Base-by-base conservation (phyloP, 495 filamentous ascomycete genomes). In the Penicillium soppii region DNA sequence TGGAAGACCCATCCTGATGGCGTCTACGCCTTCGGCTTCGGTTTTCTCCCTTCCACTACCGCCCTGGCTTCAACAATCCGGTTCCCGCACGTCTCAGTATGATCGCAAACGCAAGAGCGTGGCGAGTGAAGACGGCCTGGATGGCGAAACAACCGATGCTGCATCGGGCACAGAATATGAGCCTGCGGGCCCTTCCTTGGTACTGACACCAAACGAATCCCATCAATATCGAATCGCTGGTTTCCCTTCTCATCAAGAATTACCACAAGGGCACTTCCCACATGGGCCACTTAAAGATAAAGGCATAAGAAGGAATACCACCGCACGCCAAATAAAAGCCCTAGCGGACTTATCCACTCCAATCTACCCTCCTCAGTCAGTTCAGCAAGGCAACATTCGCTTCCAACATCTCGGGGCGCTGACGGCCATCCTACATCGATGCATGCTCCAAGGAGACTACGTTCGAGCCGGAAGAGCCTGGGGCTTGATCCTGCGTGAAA, bases 401-500 rank as follows among this genome's bases (percentile, higher is more conserved):
- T 59, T 80, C 19, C 83, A 76, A n/a, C 86, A 90, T 63, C 58
- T 88, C 2, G 65, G 65, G 10, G 77, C 78, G 4, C 63, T 90
- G 43, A 84, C 79, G 2, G 72, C 82, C 13, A 68, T 89, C 10
- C 57, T 90, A 48, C 84, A 89, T 47, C 74, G 74, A 15, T 84
- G 76, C 67, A 64, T 89, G 29, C 69, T 82, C 8, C 69, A 82
- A 51, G 69, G 78, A 7, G 84, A 89, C 56, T 85, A 79, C 59
- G 50, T 70, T 12, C 81, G 86, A 32, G 86, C 86, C 2, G 76
- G 77, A 23, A 73, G 82, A 58, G 84, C 85, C 13, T 88, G 82
- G 83, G 80, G 77, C 6, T 63, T 88, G 61, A 66, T 89, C 20
- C 59, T 89, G 32, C 78, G 85, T 19, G 74, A 80, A 39, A 71